phyloP scores from a whole-genome alignment of 208 protist species.

The Sergeia podlipaevii region DNA sequence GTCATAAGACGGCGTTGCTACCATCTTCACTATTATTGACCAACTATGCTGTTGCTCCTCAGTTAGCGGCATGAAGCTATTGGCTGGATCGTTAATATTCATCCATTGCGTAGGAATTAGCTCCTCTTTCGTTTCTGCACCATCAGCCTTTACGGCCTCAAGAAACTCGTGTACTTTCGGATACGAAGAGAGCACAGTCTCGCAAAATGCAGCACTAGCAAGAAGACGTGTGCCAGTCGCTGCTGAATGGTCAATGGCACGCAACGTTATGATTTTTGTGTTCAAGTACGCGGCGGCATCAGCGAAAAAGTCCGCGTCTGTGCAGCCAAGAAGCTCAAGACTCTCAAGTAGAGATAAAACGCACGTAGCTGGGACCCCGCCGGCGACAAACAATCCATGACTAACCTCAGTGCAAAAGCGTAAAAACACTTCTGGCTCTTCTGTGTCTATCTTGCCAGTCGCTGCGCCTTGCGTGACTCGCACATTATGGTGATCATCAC shows the following conservation, averaged over 20 bases:
- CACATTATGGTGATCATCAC: too few relatives aligned
- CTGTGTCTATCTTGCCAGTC: conserved; percentile 27
- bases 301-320: conserved; percentile 34
- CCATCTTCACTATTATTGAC: conserved; percentile 71
- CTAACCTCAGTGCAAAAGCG: conserved; percentile 54
- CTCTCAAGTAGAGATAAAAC: conserved; percentile 37
- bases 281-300: conserved; percentile 50
- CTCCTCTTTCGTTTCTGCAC: conserved; percentile 33
- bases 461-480: too few relatives aligned
- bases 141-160: conserved; percentile 25
- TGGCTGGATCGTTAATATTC: conserved; percentile 68
- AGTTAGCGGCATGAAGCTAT: conserved; percentile 49
- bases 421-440: conserved; percentile 36
- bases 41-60: conserved; percentile 52
- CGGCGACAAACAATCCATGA: conserved; percentile 32
- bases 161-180: conserved; percentile 43
- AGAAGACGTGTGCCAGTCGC: not conserved
- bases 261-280: too few relatives aligned
- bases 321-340: conserved; percentile 50
- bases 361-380: conserved; percentile 37
- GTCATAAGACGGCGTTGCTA: conserved; percentile 50
- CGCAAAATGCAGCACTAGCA: conserved; percentile 29
- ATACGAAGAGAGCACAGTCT: conserved; percentile 42
- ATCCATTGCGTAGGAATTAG: conserved; percentile 68
- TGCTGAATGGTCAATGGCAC: too few relatives aligned